These are phyloP conservation scores for Cinchona pubescens DNA, from an alignment of 257 asterid genomes.

Conservation along the genomic window DNA sequence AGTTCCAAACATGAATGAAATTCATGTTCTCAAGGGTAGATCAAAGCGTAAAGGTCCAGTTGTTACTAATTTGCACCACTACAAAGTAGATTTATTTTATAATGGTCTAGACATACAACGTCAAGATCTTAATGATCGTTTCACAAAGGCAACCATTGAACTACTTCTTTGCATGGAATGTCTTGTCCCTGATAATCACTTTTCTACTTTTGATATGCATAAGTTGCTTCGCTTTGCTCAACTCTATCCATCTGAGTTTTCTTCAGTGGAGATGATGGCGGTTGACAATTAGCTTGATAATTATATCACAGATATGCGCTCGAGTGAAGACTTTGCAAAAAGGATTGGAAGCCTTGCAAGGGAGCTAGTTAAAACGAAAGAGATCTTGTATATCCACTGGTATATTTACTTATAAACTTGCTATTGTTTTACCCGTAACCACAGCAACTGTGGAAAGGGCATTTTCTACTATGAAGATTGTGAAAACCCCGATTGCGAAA, in stretches of 20 bases:
- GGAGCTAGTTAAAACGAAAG: neutral
- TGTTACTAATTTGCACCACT: neutral
- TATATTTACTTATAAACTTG: conserved; percentile 9
- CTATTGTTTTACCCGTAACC: neutral
- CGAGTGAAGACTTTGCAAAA: neutral
- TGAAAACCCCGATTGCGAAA: too few relatives aligned
- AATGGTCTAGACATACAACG: neutral
- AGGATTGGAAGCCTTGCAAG: neutral
- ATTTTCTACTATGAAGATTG: too few relatives aligned
- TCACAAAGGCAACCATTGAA: neutral
- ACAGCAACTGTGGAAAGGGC: too few relatives aligned
- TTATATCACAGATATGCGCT: conserved; percentile 9
- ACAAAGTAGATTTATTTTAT: neutral
- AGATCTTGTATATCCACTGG: neutral
- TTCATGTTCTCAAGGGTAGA: neutral
- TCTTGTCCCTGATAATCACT: neutral
- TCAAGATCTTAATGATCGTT: neutral
- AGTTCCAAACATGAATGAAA: conserved; percentile 6
- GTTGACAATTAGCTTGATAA: conserved; percentile 7
- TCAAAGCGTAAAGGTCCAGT: neutral
- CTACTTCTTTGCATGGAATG: neutral
- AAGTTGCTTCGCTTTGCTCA: neutral
- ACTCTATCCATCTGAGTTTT: conserved; percentile 1
- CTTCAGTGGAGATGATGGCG: neutral
- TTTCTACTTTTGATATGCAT: conserved; percentile 2